Conservation (phyloP, 2,329 filamentous ascomycete genomes). For the Cladosporium sp. region DNA sequence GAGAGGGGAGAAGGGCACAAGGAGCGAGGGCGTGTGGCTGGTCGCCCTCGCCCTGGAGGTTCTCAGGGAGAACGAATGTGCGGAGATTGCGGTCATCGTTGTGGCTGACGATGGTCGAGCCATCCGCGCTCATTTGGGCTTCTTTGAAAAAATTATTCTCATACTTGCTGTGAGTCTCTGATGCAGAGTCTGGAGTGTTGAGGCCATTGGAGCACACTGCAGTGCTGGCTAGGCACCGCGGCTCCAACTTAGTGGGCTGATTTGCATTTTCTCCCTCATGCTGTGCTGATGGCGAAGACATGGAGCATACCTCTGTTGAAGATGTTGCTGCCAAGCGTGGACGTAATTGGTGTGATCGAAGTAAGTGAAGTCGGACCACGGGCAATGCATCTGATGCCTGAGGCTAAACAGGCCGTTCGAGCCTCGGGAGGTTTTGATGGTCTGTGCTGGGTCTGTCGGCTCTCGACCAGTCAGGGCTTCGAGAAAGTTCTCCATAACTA, state of each 20-base stretch:
- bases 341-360: no score
- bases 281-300: neutral
- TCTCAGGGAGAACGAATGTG: slow-evolving; percentile 50
- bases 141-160: slow-evolving; percentile 40
- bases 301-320: no score
- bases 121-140: slow-evolving; percentile 49
- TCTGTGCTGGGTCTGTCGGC: no score
- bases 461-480: no score
- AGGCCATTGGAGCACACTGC: slow-evolving; percentile 16
- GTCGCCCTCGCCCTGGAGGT: slow-evolving; percentile 41
- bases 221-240: slow-evolving; percentile 25
- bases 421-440: no score
- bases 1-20: slow-evolving; percentile 46
- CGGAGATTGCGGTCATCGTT: slow-evolving; percentile 48
- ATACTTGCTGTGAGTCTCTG: slow-evolving; percentile 3
- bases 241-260: neutral
- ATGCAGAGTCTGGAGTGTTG: neutral
- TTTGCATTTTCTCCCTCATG: neutral
- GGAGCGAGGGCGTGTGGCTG: slow-evolving; percentile 36
- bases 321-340: no score
- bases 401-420: no score
- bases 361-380: no score
- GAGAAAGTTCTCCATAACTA: no score
- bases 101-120: slow-evolving; percentile 52
- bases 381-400: no score